Conservation (phyloP, 2,329 filamentous ascomycete genomes). For the Sarocladiaceae sp. region DNA sequence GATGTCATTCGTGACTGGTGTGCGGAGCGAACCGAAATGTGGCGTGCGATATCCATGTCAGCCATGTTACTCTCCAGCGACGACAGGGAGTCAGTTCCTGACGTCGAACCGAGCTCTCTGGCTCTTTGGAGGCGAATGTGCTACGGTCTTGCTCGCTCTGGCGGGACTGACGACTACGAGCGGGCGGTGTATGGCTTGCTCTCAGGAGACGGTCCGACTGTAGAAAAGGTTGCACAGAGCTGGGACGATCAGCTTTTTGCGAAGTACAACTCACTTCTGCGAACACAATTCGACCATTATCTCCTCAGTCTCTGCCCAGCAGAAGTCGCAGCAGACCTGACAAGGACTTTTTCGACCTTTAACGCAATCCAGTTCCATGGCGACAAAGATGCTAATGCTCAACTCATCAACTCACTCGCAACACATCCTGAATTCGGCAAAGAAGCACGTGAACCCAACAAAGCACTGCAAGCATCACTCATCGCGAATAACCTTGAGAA, state of each 20-base stretch:
- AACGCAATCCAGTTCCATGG: constrained; percentile 62
- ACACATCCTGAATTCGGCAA: constrained; percentile 48
- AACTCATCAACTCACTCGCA: constrained; percentile 59
- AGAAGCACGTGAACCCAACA: constrained; percentile 63
- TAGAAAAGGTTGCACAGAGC: constrained; percentile 68
- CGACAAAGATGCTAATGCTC: constrained; percentile 38
- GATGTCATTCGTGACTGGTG: constrained; percentile 81
- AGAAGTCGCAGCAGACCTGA: constrained; percentile 47
- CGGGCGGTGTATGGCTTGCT: constrained; percentile 86
- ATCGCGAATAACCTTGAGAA: constrained; percentile 59
- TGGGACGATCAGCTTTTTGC: constrained; percentile 89
- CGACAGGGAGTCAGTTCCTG: constrained; percentile 31
- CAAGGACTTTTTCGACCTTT: constrained; percentile 57
- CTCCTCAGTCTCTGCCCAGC: constrained; percentile 52
- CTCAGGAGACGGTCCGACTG: constrained; percentile 76
- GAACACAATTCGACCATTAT: constrained; percentile 75
- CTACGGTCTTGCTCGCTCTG: constrained; percentile 64
- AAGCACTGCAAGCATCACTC: constrained; percentile 72
- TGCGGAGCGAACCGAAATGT: constrained; percentile 77
- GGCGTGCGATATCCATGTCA: constrained; percentile 81
- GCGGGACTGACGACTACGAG: constrained; percentile 72
- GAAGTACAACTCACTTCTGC: constrained; percentile 80
- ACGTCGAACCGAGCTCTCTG: constrained; percentile 38
- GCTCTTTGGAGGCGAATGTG: constrained; percentile 77
- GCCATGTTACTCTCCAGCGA: constrained; percentile 58